Percentiles rank a stretch among this genome's conserved stretches.
phyloP scores from a whole-genome alignment of 2,329 filamentous ascomycete genomes.

The Stagonosporopsis chrysanthemi region DNA sequence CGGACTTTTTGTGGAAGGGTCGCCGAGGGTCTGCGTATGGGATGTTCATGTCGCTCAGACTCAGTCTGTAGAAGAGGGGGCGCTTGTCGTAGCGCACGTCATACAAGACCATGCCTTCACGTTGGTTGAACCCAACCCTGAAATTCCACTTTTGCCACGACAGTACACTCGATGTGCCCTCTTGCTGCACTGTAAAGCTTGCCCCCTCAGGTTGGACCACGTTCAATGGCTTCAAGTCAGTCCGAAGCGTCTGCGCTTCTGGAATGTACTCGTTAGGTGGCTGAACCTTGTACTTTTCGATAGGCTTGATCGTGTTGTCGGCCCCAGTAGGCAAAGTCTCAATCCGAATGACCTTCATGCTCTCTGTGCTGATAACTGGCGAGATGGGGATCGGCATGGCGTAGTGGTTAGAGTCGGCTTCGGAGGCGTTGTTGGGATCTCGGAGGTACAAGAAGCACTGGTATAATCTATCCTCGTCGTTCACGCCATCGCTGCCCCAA shows the following conservation, averaged over 20 bases:
- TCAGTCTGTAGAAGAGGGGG: slow-evolving; percentile 71
- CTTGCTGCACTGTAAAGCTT: slow-evolving; percentile 63
- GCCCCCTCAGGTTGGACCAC: slow-evolving; percentile 71
- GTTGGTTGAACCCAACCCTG: slow-evolving; percentile 71
- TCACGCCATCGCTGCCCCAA: slow-evolving; percentile 64
- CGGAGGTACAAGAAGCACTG: slow-evolving; percentile 73
- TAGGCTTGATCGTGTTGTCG: slow-evolving; percentile 64
- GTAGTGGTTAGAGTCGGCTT: slow-evolving; percentile 73
- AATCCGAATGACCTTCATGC: slow-evolving; percentile 71
- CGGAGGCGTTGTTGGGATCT: slow-evolving; percentile 65
- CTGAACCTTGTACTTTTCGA: slow-evolving; percentile 64
- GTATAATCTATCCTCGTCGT: slow-evolving; percentile 60
- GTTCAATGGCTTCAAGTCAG: slow-evolving; percentile 69
- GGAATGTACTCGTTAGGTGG: slow-evolving; percentile 72
- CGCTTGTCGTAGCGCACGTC: slow-evolving; percentile 70
- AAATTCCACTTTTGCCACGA: slow-evolving; percentile 77
- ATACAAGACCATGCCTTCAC: slow-evolving; percentile 74
- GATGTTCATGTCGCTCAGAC: slow-evolving; percentile 72
- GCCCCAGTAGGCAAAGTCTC: slow-evolving; percentile 73
- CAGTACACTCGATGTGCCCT: slow-evolving; percentile 63
- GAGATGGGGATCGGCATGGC: slow-evolving; percentile 72
- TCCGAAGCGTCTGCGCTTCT: slow-evolving; percentile 66
- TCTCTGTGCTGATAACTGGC: slow-evolving; percentile 69
- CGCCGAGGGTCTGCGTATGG: slow-evolving; percentile 69
- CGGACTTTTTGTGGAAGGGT: slow-evolving; percentile 73